These are phyloP conservation scores for Fusarium foetens DNA, from an alignment of 2,329 filamentous ascomycete species.

Conservation along the genomic window DNA sequence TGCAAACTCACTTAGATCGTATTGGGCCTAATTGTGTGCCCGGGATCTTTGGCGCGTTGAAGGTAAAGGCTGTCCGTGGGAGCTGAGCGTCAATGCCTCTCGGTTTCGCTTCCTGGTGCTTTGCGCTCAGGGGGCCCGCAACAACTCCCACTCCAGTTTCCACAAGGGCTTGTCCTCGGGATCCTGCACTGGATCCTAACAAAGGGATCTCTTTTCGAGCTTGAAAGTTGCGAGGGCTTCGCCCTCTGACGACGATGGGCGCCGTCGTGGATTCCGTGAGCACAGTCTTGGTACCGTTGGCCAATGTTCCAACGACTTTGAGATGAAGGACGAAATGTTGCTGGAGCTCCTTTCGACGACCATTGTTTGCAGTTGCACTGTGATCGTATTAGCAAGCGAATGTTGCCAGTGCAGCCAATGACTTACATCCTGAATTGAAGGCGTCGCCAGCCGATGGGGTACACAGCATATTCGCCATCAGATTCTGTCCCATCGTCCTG, in stretches of 20 bases:
- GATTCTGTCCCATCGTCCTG: constrained; percentile 67
- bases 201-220: constrained; percentile 92
- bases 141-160: constrained; percentile 70
- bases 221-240: constrained; percentile 95
- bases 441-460: constrained; percentile 93
- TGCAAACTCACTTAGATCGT: constrained; percentile 65
- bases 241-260: constrained; percentile 91
- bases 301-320: constrained; percentile 84
- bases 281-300: constrained; percentile 83
- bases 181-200: constrained; percentile 78
- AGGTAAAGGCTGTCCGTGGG: constrained; percentile 67
- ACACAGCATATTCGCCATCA: constrained; percentile 86
- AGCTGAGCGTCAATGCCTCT: constrained; percentile 64
- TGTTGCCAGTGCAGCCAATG: neutral
- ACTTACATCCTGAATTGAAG: constrained; percentile 86
- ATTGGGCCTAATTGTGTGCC: constrained; percentile 63
- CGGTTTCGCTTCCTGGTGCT: constrained; percentile 64
- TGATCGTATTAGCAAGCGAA: constrained; percentile 14
- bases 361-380: constrained; percentile 95
- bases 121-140: constrained; percentile 64
- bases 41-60: constrained; percentile 66
- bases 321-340: constrained; percentile 94
- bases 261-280: constrained; percentile 87
- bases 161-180: constrained; percentile 79
- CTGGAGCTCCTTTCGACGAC: constrained; percentile 91